Evolutionary conservation across 306 rosid genomes (phyloP).

Genomic region (Cicer pinnatifidum): DNA sequence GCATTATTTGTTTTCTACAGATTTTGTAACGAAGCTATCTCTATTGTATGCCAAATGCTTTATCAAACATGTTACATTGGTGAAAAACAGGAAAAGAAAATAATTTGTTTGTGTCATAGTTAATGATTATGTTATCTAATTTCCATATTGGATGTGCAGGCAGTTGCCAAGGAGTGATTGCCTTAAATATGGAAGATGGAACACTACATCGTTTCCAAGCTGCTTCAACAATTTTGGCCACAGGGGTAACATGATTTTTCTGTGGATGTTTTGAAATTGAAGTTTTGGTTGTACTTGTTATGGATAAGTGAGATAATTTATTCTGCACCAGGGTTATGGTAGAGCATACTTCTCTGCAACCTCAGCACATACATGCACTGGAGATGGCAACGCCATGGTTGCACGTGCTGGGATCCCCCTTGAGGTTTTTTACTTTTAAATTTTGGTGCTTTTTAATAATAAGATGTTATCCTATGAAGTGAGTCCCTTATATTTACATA

Average conservation of each 20-base stretch:
- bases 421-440: conserved; percentile 62
- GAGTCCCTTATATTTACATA: conserved; percentile 21
- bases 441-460: conserved; percentile 29
- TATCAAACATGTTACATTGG: background rate
- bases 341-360: conserved; percentile 93
- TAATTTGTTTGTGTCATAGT: conserved; percentile 8
- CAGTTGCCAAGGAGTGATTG: conserved; percentile 91
- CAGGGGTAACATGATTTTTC: conserved; percentile 66
- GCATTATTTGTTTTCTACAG: background rate
- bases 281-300: conserved; percentile 11
- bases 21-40: conserved; percentile 49
- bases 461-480: conserved; percentile 33
- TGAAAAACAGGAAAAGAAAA: background rate
- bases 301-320: conserved; percentile 9
- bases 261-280: conserved; percentile 33
- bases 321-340: conserved; percentile 84
- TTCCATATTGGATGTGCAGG: conserved; percentile 58
- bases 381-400: conserved; percentile 97
- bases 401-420: conserved; percentile 94
- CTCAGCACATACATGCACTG: conserved; percentile 97
- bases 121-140: conserved; percentile 12
- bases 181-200: conserved; percentile 89
- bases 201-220: conserved; percentile 91
- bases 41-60: conserved; percentile 13
- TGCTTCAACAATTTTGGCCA: conserved; percentile 85